These are phyloP conservation scores for Aspergillus sp. DNA, from an alignment of 2,329 filamentous ascomycete species.

Conservation along the genomic window DNA sequence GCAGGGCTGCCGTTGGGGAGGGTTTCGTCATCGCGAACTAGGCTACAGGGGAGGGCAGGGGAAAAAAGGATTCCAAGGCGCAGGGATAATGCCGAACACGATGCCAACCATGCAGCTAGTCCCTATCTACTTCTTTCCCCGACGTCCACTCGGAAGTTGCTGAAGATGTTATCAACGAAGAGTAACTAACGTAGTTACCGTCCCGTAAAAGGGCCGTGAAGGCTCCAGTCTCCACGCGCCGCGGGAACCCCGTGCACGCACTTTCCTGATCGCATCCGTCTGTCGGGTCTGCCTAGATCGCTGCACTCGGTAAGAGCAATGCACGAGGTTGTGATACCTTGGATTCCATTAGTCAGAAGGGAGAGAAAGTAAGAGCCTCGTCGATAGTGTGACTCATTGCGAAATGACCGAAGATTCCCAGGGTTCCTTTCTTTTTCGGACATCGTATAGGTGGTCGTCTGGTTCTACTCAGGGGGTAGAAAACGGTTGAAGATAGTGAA, in stretches of 20 bases:
- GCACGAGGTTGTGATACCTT: neutral
- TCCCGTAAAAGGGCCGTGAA: neutral
- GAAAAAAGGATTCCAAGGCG: neutral
- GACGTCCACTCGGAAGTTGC: too few relatives aligned
- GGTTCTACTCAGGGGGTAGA: too few relatives aligned
- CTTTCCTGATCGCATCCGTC: neutral
- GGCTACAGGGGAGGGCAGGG: neutral
- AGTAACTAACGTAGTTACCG: neutral
- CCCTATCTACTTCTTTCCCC: neutral
- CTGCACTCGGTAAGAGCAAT: neutral
- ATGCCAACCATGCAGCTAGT: neutral
- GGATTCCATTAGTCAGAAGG: neutral
- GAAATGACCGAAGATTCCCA: neutral
- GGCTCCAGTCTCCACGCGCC: neutral
- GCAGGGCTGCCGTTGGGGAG: too few relatives aligned
- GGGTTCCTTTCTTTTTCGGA: neutral
- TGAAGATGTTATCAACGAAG: neutral
- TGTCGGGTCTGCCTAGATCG: neutral
- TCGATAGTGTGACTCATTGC: neutral
- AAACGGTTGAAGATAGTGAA: too few relatives aligned
- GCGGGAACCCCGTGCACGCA: neutral
- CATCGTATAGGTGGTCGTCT: too few relatives aligned
- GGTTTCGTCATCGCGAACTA: neutral
- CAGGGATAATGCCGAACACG: neutral
- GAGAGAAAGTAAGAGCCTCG: neutral